phyloP scores from a whole-genome alignment of 2,329 filamentous ascomycete genomes.

The Curvularia eragrostidis region DNA sequence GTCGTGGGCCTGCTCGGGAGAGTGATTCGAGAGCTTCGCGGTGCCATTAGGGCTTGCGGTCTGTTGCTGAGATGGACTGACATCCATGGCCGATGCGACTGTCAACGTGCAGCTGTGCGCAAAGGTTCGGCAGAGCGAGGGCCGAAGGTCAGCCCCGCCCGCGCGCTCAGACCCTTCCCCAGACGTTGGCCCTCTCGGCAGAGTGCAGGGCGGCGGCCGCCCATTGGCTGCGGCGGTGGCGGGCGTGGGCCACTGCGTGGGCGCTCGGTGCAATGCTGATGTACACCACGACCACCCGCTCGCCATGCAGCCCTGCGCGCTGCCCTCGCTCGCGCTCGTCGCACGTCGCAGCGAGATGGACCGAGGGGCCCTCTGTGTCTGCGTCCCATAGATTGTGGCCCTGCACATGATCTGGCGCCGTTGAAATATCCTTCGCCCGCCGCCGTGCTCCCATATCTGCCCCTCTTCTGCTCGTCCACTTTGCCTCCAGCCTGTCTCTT shows the following conservation, averaged over 20 bases:
- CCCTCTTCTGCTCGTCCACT: constrained; percentile 22
- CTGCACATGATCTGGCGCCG: constrained; percentile 21
- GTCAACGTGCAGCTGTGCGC: constrained; percentile 32
- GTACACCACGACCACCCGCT: constrained; percentile 11
- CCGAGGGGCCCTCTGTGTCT: constrained; percentile 33
- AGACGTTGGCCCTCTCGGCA: constrained; percentile 10
- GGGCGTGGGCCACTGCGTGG: neutral
- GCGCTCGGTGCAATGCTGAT: constrained; percentile 11
- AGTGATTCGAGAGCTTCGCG: constrained; percentile 44
- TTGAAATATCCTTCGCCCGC: constrained; percentile 24
- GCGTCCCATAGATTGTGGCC: neutral
- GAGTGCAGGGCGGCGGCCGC: neutral
- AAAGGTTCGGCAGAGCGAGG: constrained; percentile 24
- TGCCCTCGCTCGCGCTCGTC: constrained; percentile 29
- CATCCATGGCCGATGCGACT: constrained; percentile 41
- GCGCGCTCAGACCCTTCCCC: constrained; percentile 27
- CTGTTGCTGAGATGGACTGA: constrained; percentile 32
- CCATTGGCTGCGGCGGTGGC: constrained; percentile 24
- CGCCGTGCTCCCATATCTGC: constrained; percentile 16
- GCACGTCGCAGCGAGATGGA: constrained; percentile 40
- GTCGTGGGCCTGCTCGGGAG: constrained; percentile 44
- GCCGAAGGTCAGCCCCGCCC: constrained; percentile 30
- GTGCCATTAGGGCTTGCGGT: constrained; percentile 42
- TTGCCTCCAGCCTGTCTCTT: constrained; percentile 7
- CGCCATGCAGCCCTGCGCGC: constrained; percentile 17